Evolutionary conservation across 345 rosid genomes (phyloP), one percentile per base, ranked within the genome.

Genomic region (Passiflora organensis): DNA sequence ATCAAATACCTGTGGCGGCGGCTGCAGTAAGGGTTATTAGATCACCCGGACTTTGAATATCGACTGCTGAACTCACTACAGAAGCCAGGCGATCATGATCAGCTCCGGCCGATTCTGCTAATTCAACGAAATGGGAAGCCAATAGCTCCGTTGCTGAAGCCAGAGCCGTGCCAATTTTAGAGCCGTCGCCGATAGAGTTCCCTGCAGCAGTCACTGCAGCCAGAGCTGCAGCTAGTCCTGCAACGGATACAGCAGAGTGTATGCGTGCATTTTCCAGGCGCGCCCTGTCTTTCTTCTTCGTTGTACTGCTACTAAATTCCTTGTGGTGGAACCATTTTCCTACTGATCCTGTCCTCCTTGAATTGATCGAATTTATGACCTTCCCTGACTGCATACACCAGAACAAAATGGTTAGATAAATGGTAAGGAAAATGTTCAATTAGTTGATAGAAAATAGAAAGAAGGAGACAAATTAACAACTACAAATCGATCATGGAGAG

Each of bases 1-100:
- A 15, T 41, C 15, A n/a, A 43, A 39, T 75, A 88, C 99, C 96
- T 59, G 99, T 93, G 18, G 94, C 96, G 14, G 99, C 96, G n/a
- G 96, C 89, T 15, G 99, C 99, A 6, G 96, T 89, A n/a, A 89
- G 94, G 50, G 99, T 93, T 70, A 82, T 53, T 23, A 93, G 78
- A 79, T 89, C 96, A 2, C 99, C 85, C 0, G 99, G 82, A 60
- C 79, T 78, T 28, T 69, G 87, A 65, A 89, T 74, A 63, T 89
- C 94, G 1, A 89, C 82, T 10, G 94, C 94, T 48, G 99, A 93
- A 56, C 74, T 74, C 18, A 89, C 94, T 2, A 77, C 86, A 32
- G 86, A 59, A 58, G 84, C 82, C 32, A 93, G 53, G 12, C 80
- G 89, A 56, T 81, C 87, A 54, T 77, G 94, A 63, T 72, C 84